Evolutionary conservation across 805 yeast species (phyloP), one percentile per base, ranked within the genome.

Genomic region (Sungouiozyma intestinalis): DNA sequence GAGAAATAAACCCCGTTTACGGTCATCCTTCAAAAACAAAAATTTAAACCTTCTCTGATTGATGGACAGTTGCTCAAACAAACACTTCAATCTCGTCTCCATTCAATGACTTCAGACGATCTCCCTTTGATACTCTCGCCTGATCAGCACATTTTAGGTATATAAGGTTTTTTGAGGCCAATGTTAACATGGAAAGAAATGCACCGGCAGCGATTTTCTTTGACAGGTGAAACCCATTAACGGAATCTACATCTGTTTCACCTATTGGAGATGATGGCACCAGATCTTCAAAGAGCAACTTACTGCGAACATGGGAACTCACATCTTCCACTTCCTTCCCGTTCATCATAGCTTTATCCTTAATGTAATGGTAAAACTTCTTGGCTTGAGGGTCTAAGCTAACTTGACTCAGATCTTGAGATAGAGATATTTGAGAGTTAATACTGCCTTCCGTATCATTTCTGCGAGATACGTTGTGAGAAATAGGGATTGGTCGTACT

Each of bases 121-220:
- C 11, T 24, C 11, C 11, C 6, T 24, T 24, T 24, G 29, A 24
- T 7, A 7, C 11, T 7, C 11, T 24, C 6, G 11, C 11, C 6
- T 24, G 6, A 24, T 24, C 11, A 24, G 29, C 11, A 24, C 6
- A 16, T 9, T 40, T 33, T 11, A 49, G 18, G 16, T 39, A 44
- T 19, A 56, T 33, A 24, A 47, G n/a, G 17, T 49, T 52, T 38
- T 49, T 53, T 2, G 60, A 48, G 2, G 63, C 61, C 15, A 60
- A 45, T 32, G 51, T 55, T 16, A 60, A 42, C 16, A 60, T 20
- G 3, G 62, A 53, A 16, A 60, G 41, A 35, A 60, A 60, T 0
- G 63, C 64, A 21, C 53, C 57, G 14, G 62, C 58, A 5, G 62
- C 63, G 9, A 59, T 48, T 21, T 45, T 46, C 38, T 48, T 55